A percentile compares a stretch with the other conserved stretches of the same genome.
Conservation (phyloP, 352 stramenopile species). For the Pythium vanterpoolii region DNA sequence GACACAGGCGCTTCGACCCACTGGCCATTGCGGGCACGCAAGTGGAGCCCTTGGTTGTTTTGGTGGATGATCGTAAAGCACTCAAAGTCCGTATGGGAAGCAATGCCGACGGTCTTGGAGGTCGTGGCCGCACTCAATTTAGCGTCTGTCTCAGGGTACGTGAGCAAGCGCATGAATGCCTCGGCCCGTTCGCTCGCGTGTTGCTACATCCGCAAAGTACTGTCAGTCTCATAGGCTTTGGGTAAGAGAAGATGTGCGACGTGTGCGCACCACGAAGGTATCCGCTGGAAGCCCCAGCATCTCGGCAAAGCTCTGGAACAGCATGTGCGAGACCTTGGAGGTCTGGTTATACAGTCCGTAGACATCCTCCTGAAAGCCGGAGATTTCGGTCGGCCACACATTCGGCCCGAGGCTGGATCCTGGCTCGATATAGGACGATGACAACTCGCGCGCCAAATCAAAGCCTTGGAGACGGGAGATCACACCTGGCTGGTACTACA, state of each 20-base stretch:
- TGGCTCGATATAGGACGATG: conserved; percentile 47
- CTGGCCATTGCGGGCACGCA: conserved; percentile 48
- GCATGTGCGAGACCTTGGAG: conserved; percentile 53
- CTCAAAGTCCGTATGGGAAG: conserved; percentile 83
- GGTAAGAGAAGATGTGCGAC: neutral
- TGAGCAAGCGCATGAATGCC: conserved; percentile 77
- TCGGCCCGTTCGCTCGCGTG: conserved; percentile 65
- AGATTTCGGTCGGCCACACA: conserved; percentile 64
- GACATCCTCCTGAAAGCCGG: conserved; percentile 61
- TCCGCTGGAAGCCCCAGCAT: conserved; percentile 60
- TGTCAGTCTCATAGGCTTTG: neutral
- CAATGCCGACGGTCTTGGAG: conserved; percentile 71
- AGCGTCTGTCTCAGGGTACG: conserved; percentile 53
- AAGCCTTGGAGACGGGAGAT: conserved; percentile 77
- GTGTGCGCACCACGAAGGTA: conserved; percentile 53
- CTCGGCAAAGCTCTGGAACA: conserved; percentile 78
- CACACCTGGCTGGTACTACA: conserved; percentile 73
- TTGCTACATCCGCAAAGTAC: conserved; percentile 35
- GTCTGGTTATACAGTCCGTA: conserved; percentile 74
- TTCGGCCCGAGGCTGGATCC: conserved; percentile 74
- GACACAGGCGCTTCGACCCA: conserved; percentile 75
- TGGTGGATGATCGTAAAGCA: conserved; percentile 87
- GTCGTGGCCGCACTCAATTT: too few relatives aligned
- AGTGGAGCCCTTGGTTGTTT: conserved; percentile 66
- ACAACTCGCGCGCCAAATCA: conserved; percentile 61